Conservation (phyloP, 805 yeast genomes). For the Ogataea dorogensis region DNA sequence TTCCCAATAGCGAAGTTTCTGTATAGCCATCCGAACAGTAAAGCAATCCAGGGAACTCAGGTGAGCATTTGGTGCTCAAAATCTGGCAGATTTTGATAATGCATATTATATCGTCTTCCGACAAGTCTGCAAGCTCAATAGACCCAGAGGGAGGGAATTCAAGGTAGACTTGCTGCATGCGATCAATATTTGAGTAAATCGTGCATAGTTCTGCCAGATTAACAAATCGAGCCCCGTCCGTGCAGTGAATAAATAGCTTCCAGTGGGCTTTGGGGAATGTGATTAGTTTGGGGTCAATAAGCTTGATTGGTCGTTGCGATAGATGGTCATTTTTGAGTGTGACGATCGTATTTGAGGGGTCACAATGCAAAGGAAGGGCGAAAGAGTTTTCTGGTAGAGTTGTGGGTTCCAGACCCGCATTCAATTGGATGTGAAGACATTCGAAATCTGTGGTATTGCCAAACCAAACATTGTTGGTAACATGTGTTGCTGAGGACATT, state of each 20-base stretch:
- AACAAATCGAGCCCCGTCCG: conserved; percentile 59
- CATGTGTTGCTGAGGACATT: conserved; percentile 76
- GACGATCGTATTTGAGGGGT: conserved; percentile 51
- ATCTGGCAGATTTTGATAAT: conserved; percentile 70
- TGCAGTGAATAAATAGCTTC: conserved; percentile 56
- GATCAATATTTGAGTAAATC: conserved; percentile 19
- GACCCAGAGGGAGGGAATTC: conserved; percentile 86
- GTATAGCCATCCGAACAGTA: conserved; percentile 92
- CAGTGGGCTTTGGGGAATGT: conserved; percentile 54
- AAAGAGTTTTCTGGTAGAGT: conserved; percentile 6
- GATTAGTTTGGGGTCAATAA: conserved; percentile 35
- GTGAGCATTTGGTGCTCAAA: conserved; percentile 44
- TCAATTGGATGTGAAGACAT: conserved; percentile 33
- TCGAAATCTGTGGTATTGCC: conserved; percentile 81
- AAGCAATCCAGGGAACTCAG: conserved; percentile 48
- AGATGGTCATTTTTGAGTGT: conserved; percentile 35
- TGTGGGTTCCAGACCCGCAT: conserved; percentile 8
- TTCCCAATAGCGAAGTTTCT: conserved; percentile 74
- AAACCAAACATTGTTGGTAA: conserved; percentile 61
- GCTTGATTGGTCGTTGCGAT: conserved; percentile 20
- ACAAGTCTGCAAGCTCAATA: conserved; percentile 68
- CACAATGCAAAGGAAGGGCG: conserved; percentile 44
- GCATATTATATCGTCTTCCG: conserved; percentile 58
- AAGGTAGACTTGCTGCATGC: conserved; percentile 34
- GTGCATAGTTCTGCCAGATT: conserved; percentile 36